Evolutionary conservation across 352 stramenopile species (phyloP), one percentile per base, ranked within the genome.

Genomic region (Pythium apleroticum): DNA sequence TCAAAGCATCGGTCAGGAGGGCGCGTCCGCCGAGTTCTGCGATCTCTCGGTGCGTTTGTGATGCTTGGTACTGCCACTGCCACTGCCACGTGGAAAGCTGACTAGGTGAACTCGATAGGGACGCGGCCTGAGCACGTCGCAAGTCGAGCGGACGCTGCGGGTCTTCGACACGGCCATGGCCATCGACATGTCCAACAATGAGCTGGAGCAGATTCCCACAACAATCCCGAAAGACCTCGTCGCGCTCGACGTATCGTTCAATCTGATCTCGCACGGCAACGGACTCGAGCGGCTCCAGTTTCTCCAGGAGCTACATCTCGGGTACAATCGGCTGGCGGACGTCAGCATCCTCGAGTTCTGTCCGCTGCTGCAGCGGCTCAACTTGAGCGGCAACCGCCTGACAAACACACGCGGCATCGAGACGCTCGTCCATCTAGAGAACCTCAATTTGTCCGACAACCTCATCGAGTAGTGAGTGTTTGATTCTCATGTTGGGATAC

Each of bases 111-210:
- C 15, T 41, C 7, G 12, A 12, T 35, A 91, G 83, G 77, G 80
- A 1, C 81, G 83, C 52, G 73, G 73, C 11, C 67, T 93, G 43
- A 83, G 75, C 19, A 76, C 75, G 7, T 62, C 52, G 0, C 82
- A 91, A 57, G 71, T 86, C 14, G 81, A 91, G 49, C 77, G 79
- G 19, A 89, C 76, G 14, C 73, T 90, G 9, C 79, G 80, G 14
- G 79, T 93, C 14, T 91, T 91, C 35, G 70, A 81, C 52, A 86
- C 77, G 2, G 82, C 81, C 1, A 66, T 80, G 41, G 79, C 76
- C 0, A 82, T 90, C 46, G 77, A 91, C 55, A 71, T 93, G 58
- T 90, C 82, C 24, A 90, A 89, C 65, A 91, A 91, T 28, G 81
- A 90, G 53, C 80, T 91, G 20, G 80, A 90, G 54, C 74, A 73